Base-by-base conservation (phyloP, 306 rosid genomes). In the Gastrolobium bilobum region DNA sequence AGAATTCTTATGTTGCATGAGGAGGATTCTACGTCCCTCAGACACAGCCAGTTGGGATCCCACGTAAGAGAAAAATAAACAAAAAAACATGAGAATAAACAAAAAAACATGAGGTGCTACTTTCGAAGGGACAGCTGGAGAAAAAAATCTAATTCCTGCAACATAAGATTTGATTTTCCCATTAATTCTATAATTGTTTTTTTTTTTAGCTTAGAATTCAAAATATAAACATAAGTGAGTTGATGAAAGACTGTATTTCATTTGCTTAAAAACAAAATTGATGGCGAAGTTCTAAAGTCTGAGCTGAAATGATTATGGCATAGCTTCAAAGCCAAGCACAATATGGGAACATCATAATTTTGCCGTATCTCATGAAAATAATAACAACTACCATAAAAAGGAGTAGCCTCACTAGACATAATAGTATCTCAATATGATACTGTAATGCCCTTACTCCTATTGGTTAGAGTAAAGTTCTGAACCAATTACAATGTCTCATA, bases 251-350 rank as follows among this genome's bases (percentile, higher is more conserved):
- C 26, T 20, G 0, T 69, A 35, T 50, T 48, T 51, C 48, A 51
- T 15, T 52, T 39, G 14, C 7, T 15, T 33, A 46, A 51, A 13
- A 52, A 34, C 1, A 56, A 43, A 31, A 8, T 34, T 26, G 44
- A 81, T 37, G 44, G 7, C 6, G 20, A 67, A 57, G 38, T 37
- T 66, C 15, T 63, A 62, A 48, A 2, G 35, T 60, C 73, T 4
- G 50, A 56, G 40, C n/a, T 30, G 2, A 51, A 75, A 81, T 81
- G 69, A 75, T 75, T 63, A 48, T 70, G 57, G 68, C 80, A 82
- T 86, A 38, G 86, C 94, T 89, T 91, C 80, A 86, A 89, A 89
- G 89, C 46, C 79, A 89, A 89, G 91, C 87, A 81, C 77, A 80
- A 65, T 10, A 73, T 51, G 15, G 61, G 53, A 14, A 72, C n/a